phyloP scores from a whole-genome alignment of 257 asterid species.

The Solanum lycopersicoides region DNA sequence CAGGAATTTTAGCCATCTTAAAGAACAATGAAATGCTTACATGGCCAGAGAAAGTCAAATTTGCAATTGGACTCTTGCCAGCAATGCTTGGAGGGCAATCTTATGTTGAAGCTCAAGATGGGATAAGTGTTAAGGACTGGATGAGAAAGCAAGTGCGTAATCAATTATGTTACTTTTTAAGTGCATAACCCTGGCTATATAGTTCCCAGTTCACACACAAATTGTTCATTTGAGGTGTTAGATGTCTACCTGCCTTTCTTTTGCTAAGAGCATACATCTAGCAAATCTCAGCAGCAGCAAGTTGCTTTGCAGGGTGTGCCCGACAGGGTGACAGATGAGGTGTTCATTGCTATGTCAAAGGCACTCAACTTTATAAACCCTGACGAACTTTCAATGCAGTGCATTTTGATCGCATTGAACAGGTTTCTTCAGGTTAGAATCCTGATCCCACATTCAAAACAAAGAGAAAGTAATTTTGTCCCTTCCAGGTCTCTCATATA shows the following conservation, averaged over 20 bases:
- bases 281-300: background rate
- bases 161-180: background rate
- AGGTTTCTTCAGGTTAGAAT: constrained; percentile 71
- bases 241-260: background rate
- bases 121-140: constrained; percentile 88
- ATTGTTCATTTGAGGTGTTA: background rate
- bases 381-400: constrained; percentile 94
- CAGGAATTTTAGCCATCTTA: constrained; percentile 92
- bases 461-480: background rate
- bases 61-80: constrained; percentile 93
- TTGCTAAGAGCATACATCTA: background rate
- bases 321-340: constrained; percentile 77
- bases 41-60: constrained; percentile 92
- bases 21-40: constrained; percentile 97
- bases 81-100: constrained; percentile 95
- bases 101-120: constrained; percentile 97
- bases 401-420: constrained; percentile 91
- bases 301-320: constrained; percentile 69
- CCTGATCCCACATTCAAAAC: background rate
- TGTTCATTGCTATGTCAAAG: constrained; percentile 98
- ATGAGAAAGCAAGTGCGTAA: constrained; percentile 76
- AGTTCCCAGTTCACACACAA: background rate
- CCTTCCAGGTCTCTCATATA: background rate
- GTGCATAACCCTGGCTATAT: background rate
- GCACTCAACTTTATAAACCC: constrained; percentile 97